These are phyloP conservation scores for Apiospora sp. DNA, from an alignment of 2,329 filamentous ascomycete genomes.

Conservation along the genomic window DNA sequence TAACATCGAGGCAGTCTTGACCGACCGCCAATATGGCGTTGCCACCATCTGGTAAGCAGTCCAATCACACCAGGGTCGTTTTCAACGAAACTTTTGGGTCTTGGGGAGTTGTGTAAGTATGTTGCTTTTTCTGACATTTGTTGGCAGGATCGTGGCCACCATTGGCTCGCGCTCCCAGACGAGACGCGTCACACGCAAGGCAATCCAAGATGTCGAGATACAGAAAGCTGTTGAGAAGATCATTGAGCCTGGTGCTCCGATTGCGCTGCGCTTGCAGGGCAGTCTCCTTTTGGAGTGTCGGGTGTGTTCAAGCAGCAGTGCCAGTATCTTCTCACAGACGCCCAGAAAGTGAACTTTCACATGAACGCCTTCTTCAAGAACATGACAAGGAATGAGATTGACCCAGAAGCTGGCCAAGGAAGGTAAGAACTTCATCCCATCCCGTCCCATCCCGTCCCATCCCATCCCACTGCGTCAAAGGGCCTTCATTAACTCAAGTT, in stretches of 20 bases:
- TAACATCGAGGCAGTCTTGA: conserved; percentile 68
- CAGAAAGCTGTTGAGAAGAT: conserved; percentile 90
- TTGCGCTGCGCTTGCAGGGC: conserved; percentile 89
- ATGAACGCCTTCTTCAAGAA: conserved; percentile 74
- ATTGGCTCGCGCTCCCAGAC: conserved; percentile 76
- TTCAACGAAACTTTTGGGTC: neutral
- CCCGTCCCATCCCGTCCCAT: conserved; percentile 29
- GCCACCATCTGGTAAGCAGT: conserved; percentile 84
- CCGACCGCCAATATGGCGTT: conserved; percentile 86
- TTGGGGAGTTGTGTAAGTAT: neutral
- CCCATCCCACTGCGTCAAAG: neutral
- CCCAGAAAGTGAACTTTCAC: conserved; percentile 75
- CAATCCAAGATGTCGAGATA: conserved; percentile 88
- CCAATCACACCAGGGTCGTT: neutral
- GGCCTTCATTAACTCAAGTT: conserved; percentile 27
- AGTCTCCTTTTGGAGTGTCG: conserved; percentile 85
- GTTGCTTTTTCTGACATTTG: neutral
- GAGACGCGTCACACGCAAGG: conserved; percentile 81
- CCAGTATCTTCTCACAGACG: conserved; percentile 82
- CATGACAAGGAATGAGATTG: conserved; percentile 66
- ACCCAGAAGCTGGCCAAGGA: conserved; percentile 74
- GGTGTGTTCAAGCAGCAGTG: conserved; percentile 90
- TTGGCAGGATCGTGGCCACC: conserved; percentile 85
- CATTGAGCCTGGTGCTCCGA: conserved; percentile 78
- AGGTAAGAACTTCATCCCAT: conserved; percentile 62